Conservation (phyloP, 441 rosid genomes). For the Populus hybrid region DNA sequence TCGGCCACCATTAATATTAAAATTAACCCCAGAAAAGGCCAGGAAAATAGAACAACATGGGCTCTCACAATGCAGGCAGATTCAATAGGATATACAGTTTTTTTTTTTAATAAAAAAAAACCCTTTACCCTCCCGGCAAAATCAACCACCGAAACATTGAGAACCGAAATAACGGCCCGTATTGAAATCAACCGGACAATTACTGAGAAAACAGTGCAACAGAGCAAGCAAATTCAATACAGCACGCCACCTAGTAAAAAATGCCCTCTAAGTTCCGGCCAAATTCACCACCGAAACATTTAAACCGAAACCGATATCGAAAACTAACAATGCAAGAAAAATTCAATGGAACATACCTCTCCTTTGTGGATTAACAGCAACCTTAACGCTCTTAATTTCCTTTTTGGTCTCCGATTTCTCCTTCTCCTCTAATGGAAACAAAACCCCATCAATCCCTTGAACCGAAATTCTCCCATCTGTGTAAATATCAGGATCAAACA, state of each 20-base stretch:
- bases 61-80: too few species aligned
- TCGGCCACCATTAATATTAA: neutral
- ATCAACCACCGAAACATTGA: too few species aligned
- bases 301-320: neutral
- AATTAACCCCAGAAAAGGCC: neutral
- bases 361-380: conserved; percentile 56
- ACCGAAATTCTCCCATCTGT: conserved; percentile 96
- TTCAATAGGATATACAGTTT: too few species aligned
- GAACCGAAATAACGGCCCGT: too few species aligned
- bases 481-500: conserved; percentile 91
- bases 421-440: conserved; percentile 63
- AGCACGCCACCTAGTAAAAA: too few species aligned
- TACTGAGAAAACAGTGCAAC: too few species aligned
- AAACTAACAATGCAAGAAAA: neutral
- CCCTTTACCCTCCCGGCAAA: too few species aligned
- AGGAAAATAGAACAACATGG: neutral
- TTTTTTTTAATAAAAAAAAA: too few species aligned
- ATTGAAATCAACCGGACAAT: too few species aligned
- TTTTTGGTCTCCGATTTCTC: conserved; percentile 33
- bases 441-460: conserved; percentile 90
- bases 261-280: too few species aligned
- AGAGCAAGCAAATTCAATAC: too few species aligned
- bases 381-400: conserved; percentile 39
- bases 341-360: conserved; percentile 53
- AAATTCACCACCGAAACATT: too few species aligned